phyloP scores from a whole-genome alignment of 1,284 basidiomycete genomes.

The Papiliotrema fonsecae region DNA sequence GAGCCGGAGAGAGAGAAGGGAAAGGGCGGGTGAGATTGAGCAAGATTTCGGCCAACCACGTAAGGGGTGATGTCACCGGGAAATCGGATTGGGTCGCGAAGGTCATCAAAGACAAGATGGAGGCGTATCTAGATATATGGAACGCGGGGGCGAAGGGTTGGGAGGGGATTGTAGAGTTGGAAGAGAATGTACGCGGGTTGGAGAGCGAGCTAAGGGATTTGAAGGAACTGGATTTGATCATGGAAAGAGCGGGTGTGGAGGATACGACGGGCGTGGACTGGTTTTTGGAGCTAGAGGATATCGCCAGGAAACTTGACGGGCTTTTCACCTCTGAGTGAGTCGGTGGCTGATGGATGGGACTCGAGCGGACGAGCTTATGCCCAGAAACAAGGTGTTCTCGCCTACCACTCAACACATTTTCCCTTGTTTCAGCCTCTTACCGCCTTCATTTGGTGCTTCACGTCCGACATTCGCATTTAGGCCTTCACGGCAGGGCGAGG shows the following conservation, averaged over 20 bases:
- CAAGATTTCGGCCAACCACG: constrained; percentile 35
- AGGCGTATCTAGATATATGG: constrained; percentile 27
- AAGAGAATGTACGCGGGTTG: constrained; percentile 13
- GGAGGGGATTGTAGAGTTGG: constrained; percentile 6
- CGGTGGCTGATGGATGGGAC: too few species aligned
- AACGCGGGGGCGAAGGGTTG: constrained; percentile 13
- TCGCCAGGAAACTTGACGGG: constrained; percentile 9
- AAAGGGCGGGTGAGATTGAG: constrained; percentile 25
- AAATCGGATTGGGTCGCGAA: constrained; percentile 28
- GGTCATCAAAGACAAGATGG: constrained; percentile 18
- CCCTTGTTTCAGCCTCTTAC: constrained; percentile 18
- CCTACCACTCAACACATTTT: constrained; percentile 7
- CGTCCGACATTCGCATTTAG: constrained; percentile 12
- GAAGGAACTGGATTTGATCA: constrained; percentile 32
- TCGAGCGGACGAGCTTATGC: too few species aligned
- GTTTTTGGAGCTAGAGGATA: constrained; percentile 34
- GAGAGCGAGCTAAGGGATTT: constrained; percentile 31
- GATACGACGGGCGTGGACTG: constrained; percentile 15
- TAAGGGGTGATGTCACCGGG: constrained; percentile 23
- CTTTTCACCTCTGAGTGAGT: neutral
- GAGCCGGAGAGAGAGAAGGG: constrained; percentile 6
- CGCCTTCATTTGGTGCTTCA: constrained; percentile 7
- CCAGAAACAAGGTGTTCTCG: constrained; percentile 6
- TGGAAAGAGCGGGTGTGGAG: constrained; percentile 7
- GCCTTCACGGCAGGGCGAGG: too few species aligned